These are phyloP conservation scores for Arthroderma sp. DNA, from an alignment of 2,329 filamentous ascomycete genomes.

Conservation along the genomic window DNA sequence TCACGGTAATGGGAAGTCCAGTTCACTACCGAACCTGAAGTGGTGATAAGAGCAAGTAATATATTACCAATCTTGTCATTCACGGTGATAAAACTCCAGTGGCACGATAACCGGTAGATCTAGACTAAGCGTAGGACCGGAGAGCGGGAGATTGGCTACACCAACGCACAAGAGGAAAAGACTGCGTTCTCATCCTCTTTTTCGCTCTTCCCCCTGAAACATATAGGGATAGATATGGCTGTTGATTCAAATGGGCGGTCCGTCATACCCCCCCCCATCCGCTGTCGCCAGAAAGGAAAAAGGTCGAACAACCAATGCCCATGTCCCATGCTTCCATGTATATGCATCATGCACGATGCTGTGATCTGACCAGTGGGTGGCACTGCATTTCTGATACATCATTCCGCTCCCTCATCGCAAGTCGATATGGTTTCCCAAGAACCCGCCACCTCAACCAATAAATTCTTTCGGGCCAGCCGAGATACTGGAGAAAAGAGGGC, in stretches of 20 bases:
- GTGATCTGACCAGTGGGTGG: neutral
- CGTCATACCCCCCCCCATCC: neutral
- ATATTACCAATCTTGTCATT: no score
- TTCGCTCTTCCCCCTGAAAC: no score
- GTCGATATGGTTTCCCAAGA: neutral
- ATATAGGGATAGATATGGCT: no score
- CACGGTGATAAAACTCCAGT: neutral
- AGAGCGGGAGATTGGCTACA: no score
- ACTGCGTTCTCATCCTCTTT: no score
- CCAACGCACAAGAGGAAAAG: no score
- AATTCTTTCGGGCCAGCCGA: neutral
- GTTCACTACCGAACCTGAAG: no score
- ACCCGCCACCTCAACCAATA: constrained; percentile 1
- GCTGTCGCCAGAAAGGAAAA: neutral
- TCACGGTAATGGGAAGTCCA: no score
- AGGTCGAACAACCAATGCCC: neutral
- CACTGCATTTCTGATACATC: neutral
- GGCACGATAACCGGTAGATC: neutral
- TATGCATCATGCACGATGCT: neutral
- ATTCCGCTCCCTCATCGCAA: neutral
- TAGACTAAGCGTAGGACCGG: neutral
- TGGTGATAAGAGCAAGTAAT: no score
- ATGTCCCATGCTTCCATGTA: neutral
- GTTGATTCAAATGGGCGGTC: neutral
- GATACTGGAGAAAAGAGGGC: neutral